Percentiles rank a stretch among this genome's conserved stretches.
Conservation (phyloP, 495 filamentous ascomycete genomes). For the Pseudomonodictys pantanalensis region DNA sequence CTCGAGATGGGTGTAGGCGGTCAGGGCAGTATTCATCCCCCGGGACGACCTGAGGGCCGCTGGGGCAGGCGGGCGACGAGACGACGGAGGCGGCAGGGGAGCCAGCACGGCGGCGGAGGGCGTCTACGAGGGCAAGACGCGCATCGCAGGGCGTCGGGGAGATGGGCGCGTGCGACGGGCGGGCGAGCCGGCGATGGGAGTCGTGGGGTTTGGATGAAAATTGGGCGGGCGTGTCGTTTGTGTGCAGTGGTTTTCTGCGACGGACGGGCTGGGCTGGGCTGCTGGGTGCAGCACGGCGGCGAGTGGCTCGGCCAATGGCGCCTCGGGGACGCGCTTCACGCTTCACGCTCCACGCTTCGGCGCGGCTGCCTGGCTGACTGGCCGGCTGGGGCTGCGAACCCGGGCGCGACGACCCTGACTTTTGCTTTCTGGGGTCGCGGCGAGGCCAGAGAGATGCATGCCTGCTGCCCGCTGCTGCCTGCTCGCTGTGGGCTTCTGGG, state of each 20-base stretch:
- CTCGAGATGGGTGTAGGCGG: constrained; percentile 81
- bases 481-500: no score
- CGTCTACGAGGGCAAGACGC: constrained; percentile 5
- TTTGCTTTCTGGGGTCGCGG: no score
- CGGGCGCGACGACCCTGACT: no score
- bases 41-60: constrained; percentile 27
- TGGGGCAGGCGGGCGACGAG: constrained; percentile 27
- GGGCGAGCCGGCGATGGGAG: constrained; percentile 14
- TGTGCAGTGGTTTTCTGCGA: constrained; percentile 3
- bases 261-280: no score
- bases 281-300: neutral
- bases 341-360: no score
- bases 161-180: constrained; percentile 15
- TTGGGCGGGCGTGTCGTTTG: constrained; percentile 9
- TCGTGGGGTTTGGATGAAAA: constrained; percentile 15
- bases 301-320: no score
- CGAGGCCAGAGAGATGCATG: no score
- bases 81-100: constrained; percentile 20
- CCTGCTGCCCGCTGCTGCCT: no score
- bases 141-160: constrained; percentile 8
- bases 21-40: constrained; percentile 43
- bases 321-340: no score
- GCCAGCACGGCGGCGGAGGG: constrained; percentile 30
- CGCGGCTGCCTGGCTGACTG: no score
- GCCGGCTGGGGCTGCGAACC: no score